Evolutionary conservation across 768 basidiomycete species (phyloP).

Genomic region (Pluteus cervinus): DNA sequence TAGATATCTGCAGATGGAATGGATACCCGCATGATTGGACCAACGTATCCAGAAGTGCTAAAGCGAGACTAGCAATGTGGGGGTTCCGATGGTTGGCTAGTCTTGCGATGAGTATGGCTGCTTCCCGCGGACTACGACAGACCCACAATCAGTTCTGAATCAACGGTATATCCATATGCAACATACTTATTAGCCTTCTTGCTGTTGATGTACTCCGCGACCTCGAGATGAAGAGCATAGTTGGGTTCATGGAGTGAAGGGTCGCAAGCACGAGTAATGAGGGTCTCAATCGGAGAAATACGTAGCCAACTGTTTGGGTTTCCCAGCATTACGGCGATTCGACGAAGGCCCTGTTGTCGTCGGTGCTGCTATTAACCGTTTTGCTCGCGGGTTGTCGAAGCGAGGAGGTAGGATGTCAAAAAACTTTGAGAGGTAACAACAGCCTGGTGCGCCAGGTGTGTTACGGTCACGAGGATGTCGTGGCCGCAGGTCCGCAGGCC

Average conservation of each 20-base stretch:
- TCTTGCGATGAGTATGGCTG: slow-evolving; percentile 76
- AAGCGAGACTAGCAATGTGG: slow-evolving; percentile 81
- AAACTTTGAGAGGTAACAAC: too few relatives aligned
- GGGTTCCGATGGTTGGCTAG: slow-evolving; percentile 91
- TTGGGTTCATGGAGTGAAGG: slow-evolving; percentile 84
- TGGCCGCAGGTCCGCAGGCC: too few relatives aligned
- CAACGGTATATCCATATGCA: neutral
- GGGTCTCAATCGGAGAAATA: slow-evolving; percentile 59
- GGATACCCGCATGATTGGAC: slow-evolving; percentile 96
- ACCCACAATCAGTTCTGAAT: neutral
- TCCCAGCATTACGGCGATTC: too few relatives aligned
- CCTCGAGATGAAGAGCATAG: slow-evolving; percentile 86
- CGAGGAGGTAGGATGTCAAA: too few relatives aligned
- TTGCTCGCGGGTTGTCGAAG: too few relatives aligned
- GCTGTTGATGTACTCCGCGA: slow-evolving; percentile 86
- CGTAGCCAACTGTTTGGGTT: too few relatives aligned
- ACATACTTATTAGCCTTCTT: slow-evolving; percentile 96
- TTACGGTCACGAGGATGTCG: too few relatives aligned
- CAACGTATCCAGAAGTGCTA: slow-evolving; percentile 84
- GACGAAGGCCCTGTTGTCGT: too few relatives aligned
- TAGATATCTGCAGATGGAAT: slow-evolving; percentile 92
- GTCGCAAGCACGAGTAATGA: slow-evolving; percentile 82
- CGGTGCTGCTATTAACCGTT: too few relatives aligned
- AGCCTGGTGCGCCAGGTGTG: too few relatives aligned
- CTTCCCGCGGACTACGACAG: slow-evolving; percentile 75